phyloP scores from a whole-genome alignment of 2,329 filamentous ascomycete genomes.

The Sclerotinia borealis region DNA sequence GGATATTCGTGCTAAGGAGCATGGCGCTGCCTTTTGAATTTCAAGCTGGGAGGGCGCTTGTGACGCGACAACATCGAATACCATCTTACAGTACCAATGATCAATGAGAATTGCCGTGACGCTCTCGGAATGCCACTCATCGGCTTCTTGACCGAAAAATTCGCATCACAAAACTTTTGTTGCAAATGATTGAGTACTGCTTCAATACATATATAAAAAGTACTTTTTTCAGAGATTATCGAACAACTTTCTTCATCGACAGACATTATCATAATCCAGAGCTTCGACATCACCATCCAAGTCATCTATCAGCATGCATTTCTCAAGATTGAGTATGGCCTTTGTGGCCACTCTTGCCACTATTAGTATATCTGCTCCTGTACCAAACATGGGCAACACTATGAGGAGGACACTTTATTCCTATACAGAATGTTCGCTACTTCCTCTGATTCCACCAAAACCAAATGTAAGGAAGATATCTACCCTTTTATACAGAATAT shows the following conservation, averaged over 20 bases:
- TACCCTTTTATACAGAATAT: no score
- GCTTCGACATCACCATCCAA: neutral
- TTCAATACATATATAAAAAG: neutral
- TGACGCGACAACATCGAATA: neutral
- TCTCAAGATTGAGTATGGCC: neutral
- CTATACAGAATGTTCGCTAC: no score
- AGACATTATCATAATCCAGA: neutral
- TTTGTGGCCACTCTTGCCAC: neutral
- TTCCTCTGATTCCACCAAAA: no score
- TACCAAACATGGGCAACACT: neutral
- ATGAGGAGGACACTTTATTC: no score
- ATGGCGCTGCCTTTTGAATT: neutral
- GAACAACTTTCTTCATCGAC: neutral
- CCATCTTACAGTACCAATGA: neutral
- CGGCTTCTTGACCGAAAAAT: neutral
- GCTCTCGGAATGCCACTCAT: neutral
- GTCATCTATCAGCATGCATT: neutral
- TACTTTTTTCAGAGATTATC: neutral
- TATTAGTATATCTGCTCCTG: neutral
- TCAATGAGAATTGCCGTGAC: neutral
- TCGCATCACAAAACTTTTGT: neutral
- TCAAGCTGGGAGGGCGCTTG: neutral
- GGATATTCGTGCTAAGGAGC: neutral
- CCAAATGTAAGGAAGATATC: no score
- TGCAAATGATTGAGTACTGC: neutral